Percentiles rank a stretch among this genome's conserved stretches.
phyloP scores from a whole-genome alignment of 345 rosid genomes.

The Aquilaria malaccensis region DNA sequence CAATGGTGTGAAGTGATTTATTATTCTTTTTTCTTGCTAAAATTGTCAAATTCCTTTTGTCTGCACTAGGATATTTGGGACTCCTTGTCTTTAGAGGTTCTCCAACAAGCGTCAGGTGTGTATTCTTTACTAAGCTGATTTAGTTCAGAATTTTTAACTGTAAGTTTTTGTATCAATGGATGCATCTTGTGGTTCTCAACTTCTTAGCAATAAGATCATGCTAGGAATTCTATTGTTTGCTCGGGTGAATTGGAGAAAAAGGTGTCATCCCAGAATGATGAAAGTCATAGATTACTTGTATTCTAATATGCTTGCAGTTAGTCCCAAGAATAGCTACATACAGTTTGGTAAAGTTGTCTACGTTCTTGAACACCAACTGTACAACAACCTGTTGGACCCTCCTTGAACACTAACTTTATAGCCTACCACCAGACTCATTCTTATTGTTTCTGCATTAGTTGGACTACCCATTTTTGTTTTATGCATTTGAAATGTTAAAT shows the following conservation, averaged over 20 bases:
- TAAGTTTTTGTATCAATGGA: too few relatives aligned
- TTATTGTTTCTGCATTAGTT: not conserved
- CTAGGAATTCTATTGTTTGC: too few relatives aligned
- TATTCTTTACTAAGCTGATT: not conserved
- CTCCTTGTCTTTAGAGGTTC: slow-evolving; percentile 72
- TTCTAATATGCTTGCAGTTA: too few relatives aligned
- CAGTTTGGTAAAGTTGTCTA: too few relatives aligned
- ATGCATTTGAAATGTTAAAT: slow-evolving; percentile 10
- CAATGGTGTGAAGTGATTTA: not conserved
- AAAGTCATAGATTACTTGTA: too few relatives aligned
- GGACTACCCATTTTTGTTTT: not conserved
- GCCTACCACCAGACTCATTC: not conserved
- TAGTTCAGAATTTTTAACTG: too few relatives aligned
- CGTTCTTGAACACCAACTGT: too few relatives aligned
- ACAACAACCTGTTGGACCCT: not conserved
- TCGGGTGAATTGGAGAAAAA: too few relatives aligned
- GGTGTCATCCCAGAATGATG: too few relatives aligned
- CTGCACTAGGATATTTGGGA: slow-evolving; percentile 70
- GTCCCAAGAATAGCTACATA: too few relatives aligned
- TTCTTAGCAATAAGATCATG: too few relatives aligned
- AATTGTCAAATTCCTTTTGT: slow-evolving; percentile 1
- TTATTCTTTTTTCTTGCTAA: not conserved
- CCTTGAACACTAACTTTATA: not conserved
- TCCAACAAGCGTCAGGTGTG: slow-evolving; percentile 90
- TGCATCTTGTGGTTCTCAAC: too few relatives aligned